Percentiles rank a stretch among this genome's conserved stretches.
Evolutionary conservation across 176 grass and related monocot species (phyloP).

Genomic region (Olyra latifolia): DNA sequence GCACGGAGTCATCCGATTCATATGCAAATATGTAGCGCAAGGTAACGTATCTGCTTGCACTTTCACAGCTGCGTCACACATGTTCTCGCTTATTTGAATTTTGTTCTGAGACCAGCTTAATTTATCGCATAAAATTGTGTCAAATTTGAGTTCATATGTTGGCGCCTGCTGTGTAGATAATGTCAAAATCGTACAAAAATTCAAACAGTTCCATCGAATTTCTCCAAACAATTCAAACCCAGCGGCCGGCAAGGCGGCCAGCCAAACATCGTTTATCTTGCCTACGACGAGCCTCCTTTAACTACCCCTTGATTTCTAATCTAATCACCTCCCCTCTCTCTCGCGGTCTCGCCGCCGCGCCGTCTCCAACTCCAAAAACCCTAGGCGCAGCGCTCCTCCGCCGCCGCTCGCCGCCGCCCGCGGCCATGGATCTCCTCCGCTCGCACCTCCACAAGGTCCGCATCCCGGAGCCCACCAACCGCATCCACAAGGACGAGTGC

Average conservation of each 20-base stretch:
- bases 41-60: not conserved
- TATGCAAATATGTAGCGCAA: not conserved
- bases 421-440: conserved; percentile 88
- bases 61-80: not conserved
- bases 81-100: not conserved
- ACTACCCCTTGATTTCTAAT: not conserved
- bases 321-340: not conserved
- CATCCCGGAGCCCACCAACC: conserved; percentile 89
- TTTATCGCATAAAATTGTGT: not conserved
- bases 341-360: not conserved
- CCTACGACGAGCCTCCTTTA: not conserved
- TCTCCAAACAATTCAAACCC: not conserved
- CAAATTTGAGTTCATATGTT: not conserved
- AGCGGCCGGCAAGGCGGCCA: not conserved
- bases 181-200: not conserved
- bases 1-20: not conserved
- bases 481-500: conserved; percentile 97
- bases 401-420: conserved; percentile 6
- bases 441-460: conserved; percentile 81
- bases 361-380: conserved; percentile 36
- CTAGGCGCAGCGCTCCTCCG: conserved; percentile 24
- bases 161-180: not conserved
- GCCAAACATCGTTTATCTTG: not conserved
- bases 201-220: not conserved
- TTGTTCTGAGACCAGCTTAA: not conserved